phyloP scores from a whole-genome alignment of 208 protist species.

The Trichomonas vaginalis region DNA sequence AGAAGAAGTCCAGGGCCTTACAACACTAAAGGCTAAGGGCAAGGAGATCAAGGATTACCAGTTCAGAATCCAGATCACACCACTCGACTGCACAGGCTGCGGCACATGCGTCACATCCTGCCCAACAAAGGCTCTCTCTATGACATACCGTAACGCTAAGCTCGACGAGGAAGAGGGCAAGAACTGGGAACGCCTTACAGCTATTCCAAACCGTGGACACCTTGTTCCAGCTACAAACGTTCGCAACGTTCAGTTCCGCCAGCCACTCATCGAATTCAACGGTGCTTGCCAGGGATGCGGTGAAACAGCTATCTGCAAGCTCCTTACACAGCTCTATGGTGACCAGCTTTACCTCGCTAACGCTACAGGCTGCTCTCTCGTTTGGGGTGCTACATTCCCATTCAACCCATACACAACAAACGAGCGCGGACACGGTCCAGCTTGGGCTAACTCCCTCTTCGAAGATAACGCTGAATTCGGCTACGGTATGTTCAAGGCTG shows the following conservation, averaged over 20 bases:
- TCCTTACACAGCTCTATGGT: conserved; percentile 56
- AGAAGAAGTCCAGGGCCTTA: not conserved
- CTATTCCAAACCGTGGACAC: not conserved
- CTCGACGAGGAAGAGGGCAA: not conserved
- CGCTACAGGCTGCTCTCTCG: conserved; percentile 50
- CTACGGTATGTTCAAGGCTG: conserved; percentile 41
- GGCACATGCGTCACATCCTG: conserved; percentile 45
- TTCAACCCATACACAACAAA: conserved; percentile 45
- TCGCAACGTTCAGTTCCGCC: conserved; percentile 40
- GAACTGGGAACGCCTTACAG: not conserved
- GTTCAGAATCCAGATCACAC: conserved; percentile 46
- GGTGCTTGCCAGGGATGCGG: conserved; percentile 56
- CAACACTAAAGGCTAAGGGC: conserved; percentile 28
- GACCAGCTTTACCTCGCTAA: conserved; percentile 52
- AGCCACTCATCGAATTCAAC: too few relatives aligned
- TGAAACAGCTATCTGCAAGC: conserved; percentile 54
- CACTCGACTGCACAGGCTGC: conserved; percentile 54
- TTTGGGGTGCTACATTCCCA: conserved; percentile 41
- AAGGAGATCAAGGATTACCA: conserved; percentile 29
- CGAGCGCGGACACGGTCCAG: conserved; percentile 45
- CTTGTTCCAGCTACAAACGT: not conserved
- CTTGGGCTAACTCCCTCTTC: conserved; percentile 50
- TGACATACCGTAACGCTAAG: conserved; percentile 15
- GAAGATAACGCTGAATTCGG: conserved; percentile 55
- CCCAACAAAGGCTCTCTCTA: conserved; percentile 40